Evolutionary conservation across 83 land plant species (phyloP), one percentile per base, ranked within the genome.

Genomic region (Thuja plicata): DNA sequence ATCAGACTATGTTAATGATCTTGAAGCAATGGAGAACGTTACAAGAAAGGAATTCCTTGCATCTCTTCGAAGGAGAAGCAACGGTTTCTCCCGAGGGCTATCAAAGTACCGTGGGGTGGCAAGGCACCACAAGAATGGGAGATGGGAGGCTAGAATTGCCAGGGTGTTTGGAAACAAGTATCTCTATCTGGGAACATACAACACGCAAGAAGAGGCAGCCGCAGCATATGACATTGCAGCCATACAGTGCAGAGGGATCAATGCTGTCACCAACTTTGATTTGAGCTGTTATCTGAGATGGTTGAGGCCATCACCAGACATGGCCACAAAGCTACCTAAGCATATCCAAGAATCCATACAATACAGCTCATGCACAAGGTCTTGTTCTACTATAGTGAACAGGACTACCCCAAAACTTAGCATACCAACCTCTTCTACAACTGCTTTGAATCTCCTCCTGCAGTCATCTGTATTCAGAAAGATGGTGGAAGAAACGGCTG

Each of bases 41-140:
- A 87, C 91, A 13, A 91, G 87, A 79, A 91, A 92, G 73, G 94
- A 92, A 32, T 92, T 91, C 87, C 88, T 92, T 21, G 92, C 92
- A 3, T 92, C 94, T 74, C 48, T 92, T 24, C 86, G 94, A 60
- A 91, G 94, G 94, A 96, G 95, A 91, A 96, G 98, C 90, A 96
- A 97, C 87, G 97, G 97, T 60, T 96, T 95, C 91, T 94, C 98
- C 8, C 91, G 98, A 84, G 97, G 96, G 12, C 89, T 94, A 30
- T 93, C 96, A 17, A 96, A 95, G 91, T 95, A 95, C 88, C 93
- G 96, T 73, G 94, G 95, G 11, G 89, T 94, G 73, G 87, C 94
- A 46, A 94, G 96, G 96, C 89, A 85, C 70, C 87, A 78, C 15
- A 90, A 88, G 70, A 91, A 78, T 81, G 89, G 91, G 77, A 90